Evolutionary conservation across 352 stramenopile species (phyloP).

Genomic region (Hyaloperonospora brassicae): DNA sequence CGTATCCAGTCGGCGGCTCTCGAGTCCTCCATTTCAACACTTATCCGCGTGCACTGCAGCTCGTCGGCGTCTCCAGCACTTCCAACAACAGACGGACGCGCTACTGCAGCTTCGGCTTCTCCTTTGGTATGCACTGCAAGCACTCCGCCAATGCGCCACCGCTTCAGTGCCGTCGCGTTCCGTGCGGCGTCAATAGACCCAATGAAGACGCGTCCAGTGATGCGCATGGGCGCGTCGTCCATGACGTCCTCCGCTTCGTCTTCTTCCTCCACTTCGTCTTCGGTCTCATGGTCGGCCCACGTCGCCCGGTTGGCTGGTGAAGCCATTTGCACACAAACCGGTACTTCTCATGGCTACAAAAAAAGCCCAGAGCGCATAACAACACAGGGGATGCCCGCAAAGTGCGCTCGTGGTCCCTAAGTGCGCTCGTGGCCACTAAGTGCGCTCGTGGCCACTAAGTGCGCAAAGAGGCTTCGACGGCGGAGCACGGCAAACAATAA

Average conservation of each 20-base stretch:
- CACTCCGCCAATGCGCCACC: slow-evolving; percentile 30
- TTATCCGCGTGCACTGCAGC: slow-evolving; percentile 11
- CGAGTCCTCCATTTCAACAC: slow-evolving; percentile 20
- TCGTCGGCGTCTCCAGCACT: slow-evolving; percentile 3
- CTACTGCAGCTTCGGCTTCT: slow-evolving; percentile 18
- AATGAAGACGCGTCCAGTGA: slow-evolving; percentile 38
- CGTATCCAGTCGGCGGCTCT: too few species aligned
- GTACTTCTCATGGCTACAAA: too few species aligned
- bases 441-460: too few species aligned
- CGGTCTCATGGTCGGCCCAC: slow-evolving; percentile 2
- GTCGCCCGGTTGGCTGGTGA: not conserved
- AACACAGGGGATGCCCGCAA: too few species aligned
- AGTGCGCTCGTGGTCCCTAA: too few species aligned
- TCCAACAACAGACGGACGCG: not conserved
- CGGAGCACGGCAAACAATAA: too few species aligned
- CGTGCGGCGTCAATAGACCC: slow-evolving; percentile 61
- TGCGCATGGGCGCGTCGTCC: slow-evolving; percentile 55
- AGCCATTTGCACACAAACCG: too few species aligned
- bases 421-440: too few species aligned
- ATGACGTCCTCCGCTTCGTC: slow-evolving; percentile 47
- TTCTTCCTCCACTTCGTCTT: slow-evolving; percentile 35
- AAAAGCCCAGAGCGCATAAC: too few species aligned
- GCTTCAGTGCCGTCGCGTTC: slow-evolving; percentile 32
- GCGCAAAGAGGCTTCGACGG: too few species aligned
- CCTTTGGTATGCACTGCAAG: slow-evolving; percentile 36